Percentiles rank a stretch among this genome's conserved stretches.
Evolutionary conservation across 192 early-diverging fungal species (phyloP).

Genomic region (Entomortierella beljakovae): DNA sequence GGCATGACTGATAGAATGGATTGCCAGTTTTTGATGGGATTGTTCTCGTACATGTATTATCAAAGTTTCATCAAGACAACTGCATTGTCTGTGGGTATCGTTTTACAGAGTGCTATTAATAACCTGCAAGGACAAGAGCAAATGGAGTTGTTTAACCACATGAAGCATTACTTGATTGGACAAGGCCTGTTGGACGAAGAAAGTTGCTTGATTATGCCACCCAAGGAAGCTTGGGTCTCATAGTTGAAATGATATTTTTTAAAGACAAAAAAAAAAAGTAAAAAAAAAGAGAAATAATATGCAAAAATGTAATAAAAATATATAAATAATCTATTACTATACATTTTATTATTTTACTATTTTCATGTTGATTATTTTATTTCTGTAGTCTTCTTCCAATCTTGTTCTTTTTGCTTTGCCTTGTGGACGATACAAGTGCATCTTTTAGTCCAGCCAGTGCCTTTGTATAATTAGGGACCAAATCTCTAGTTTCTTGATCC

Average conservation of each 20-base stretch:
- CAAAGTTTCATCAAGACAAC: conserved; percentile 84
- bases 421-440: conserved; percentile 14
- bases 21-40: conserved; percentile 97
- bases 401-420: conserved; percentile 10
- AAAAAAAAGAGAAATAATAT: no score
- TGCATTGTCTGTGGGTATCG: conserved; percentile 35
- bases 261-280: neutral
- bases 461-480: conserved; percentile 49
- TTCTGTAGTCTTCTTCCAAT: neutral
- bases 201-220: conserved; percentile 46
- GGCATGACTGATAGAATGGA: conserved; percentile 98
- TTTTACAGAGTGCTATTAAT: conserved; percentile 42
- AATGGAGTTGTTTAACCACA: conserved; percentile 52
- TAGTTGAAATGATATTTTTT: no score
- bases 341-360: neutral
- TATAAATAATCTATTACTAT: no score
- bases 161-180: conserved; percentile 56
- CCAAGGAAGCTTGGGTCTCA: conserved; percentile 52
- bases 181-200: conserved; percentile 51
- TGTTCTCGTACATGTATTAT: conserved; percentile 93
- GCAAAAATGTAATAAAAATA: no score
- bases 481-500: conserved; percentile 50
- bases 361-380: neutral
- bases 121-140: conserved; percentile 49
- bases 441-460: conserved; percentile 51